Evolutionary conservation across 305 asterid genomes (phyloP).

Genomic region (Plantago coronopus): DNA sequence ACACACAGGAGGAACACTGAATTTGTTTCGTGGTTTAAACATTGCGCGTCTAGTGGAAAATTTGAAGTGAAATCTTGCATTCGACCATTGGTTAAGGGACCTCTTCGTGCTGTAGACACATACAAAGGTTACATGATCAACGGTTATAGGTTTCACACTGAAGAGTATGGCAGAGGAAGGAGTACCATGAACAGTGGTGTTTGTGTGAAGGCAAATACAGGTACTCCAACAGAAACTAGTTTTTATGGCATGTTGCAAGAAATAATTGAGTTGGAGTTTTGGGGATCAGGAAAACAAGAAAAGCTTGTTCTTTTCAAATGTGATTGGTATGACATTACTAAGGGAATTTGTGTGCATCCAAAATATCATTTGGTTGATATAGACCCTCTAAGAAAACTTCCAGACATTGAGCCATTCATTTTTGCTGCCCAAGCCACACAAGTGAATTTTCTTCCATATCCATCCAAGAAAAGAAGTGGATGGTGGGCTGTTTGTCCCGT

Average conservation of each 20-base stretch:
- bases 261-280: background rate
- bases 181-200: background rate
- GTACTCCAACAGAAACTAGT: background rate
- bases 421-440: background rate
- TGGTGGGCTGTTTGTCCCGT: no score
- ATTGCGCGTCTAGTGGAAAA: background rate
- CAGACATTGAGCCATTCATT: background rate
- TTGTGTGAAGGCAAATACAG: conserved; percentile 1
- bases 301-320: background rate
- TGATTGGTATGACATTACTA: background rate
- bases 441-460: background rate
- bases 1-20: background rate
- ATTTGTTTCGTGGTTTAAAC: background rate
- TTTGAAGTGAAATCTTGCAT: background rate
- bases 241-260: background rate
- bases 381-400: background rate
- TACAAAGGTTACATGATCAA: background rate
- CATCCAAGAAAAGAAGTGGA: no score
- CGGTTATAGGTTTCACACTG: background rate
- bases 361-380: background rate
- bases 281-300: background rate
- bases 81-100: background rate
- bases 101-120: background rate
- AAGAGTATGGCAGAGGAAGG: background rate
- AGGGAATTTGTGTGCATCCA: background rate